These are phyloP conservation scores for Rosa chinensis DNA, from an alignment of 306 rosid species.

Conservation along the genomic window DNA sequence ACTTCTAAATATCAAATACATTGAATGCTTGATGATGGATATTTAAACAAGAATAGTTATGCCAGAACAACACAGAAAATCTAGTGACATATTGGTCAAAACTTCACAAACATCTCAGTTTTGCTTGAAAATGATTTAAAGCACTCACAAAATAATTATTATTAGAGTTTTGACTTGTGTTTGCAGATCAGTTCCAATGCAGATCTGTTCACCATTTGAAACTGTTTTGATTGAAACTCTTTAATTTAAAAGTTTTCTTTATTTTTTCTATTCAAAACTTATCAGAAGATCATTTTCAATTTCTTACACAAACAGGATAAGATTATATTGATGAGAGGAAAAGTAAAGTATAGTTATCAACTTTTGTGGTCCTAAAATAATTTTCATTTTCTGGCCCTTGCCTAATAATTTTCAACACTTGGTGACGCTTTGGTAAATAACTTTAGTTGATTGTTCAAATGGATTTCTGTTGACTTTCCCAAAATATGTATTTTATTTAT, in stretches of 20 bases:
- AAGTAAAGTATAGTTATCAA: background rate
- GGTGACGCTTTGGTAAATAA: background rate
- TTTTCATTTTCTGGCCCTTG: background rate
- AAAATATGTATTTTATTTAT: background rate
- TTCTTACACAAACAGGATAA: background rate
- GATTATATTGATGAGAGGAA: background rate
- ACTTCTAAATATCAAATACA: background rate
- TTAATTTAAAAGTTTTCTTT: background rate
- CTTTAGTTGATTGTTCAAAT: slow-evolving; percentile 1
- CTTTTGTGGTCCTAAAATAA: background rate
- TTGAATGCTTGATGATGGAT: background rate
- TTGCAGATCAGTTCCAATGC: background rate
- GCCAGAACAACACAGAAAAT: background rate
- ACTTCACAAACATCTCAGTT: background rate
- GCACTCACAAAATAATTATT: background rate
- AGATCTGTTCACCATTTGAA: background rate
- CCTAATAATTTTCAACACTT: background rate
- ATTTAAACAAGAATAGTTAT: background rate
- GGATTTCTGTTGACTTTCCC: background rate
- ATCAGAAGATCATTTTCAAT: background rate
- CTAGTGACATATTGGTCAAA: background rate
- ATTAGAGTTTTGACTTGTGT: background rate
- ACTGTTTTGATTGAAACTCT: background rate
- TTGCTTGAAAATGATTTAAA: background rate
- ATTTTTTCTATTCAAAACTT: background rate